Conservation (phyloP, 176 grass and related monocot genomes). For the Raddia distichophylla region DNA sequence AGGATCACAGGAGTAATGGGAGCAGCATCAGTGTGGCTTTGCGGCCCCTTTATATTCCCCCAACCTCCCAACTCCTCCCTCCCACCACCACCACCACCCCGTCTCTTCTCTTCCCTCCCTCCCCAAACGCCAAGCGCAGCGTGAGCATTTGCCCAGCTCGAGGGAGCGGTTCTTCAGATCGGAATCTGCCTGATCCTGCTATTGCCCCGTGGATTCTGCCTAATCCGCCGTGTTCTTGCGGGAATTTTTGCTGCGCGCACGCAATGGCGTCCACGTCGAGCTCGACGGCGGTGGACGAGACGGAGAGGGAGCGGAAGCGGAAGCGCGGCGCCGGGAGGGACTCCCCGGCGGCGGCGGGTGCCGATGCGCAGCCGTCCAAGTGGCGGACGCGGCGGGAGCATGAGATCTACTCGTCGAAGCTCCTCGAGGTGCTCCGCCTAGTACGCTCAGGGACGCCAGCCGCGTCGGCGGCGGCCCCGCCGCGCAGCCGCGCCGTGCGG, state of each 20-base stretch:
- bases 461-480: conserved; percentile 18
- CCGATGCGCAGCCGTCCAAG: conserved; percentile 41
- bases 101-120: not conserved
- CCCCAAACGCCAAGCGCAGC: not conserved
- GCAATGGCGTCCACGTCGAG: conserved; percentile 59
- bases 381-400: conserved; percentile 85
- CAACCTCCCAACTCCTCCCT: conserved; percentile 26
- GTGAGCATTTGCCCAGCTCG: not conserved
- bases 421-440: conserved; percentile 74
- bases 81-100: not conserved
- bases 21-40: conserved; percentile 33
- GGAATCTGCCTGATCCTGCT: not conserved
- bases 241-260: conserved; percentile 24
- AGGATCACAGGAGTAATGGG: conserved; percentile 43
- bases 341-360: conserved; percentile 12
- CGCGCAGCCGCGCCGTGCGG: conserved; percentile 60
- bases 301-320: conserved; percentile 52
- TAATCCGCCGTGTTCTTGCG: not conserved
- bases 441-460: conserved; percentile 43
- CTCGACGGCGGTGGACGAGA: conserved; percentile 33
- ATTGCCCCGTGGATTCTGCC: not conserved
- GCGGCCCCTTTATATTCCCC: conserved; percentile 55
- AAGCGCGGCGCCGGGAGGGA: conserved; percentile 26
- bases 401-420: conserved; percentile 85
- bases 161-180: not conserved